Evolutionary conservation across 257 asterid species (phyloP), one percentile per base, ranked within the genome.

Genomic region (Nicotiana benthamiana): DNA sequence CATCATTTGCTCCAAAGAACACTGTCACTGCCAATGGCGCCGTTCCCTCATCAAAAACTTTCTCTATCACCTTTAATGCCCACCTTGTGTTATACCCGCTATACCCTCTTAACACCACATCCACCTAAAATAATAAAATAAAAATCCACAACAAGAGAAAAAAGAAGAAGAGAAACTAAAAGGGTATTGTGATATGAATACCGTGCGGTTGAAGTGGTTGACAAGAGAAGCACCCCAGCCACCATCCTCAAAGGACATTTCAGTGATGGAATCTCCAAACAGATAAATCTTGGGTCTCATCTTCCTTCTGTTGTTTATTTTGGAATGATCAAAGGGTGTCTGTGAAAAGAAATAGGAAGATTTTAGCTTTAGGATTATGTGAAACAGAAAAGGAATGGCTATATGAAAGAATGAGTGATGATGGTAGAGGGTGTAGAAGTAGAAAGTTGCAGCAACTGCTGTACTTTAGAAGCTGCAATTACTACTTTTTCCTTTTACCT

Each of bases 1-100:
- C 99, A 84, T 95, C 99, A 68, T 95, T 95, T 2, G 99, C 99
- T 59, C 99, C 98, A 83, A 95, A 91, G 86, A 95, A 95, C 86
- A 95, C 95, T 80, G 97, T 90, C 83, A 90, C 93, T 5, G 93
- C 93, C 87, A 85, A 26, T 77, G 95, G 93, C 59, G 79, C 89
- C n/a, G 65, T 85, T 63, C 67, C 84, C 6, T 43, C 83, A 72
- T 82, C n/a, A 52, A 95, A 91, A 68, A 88, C 93, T 80, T 65
- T 87, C 26, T 93, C 89, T 3, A 85, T 79, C 61, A 86, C 90
- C 88, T 84, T 91, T 10, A 91, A 80, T 13, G 93, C 99, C 97
- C 97, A 91, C 9, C 96, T 81, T 56, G 98, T 95, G 85, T 95
- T 95, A 86, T 91, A 92, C 68, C 99, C 99, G 79, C 97, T 89